These are phyloP conservation scores for Coelastrella sp. DNA, from an alignment of 139 green algal genomes.

Conservation along the genomic window DNA sequence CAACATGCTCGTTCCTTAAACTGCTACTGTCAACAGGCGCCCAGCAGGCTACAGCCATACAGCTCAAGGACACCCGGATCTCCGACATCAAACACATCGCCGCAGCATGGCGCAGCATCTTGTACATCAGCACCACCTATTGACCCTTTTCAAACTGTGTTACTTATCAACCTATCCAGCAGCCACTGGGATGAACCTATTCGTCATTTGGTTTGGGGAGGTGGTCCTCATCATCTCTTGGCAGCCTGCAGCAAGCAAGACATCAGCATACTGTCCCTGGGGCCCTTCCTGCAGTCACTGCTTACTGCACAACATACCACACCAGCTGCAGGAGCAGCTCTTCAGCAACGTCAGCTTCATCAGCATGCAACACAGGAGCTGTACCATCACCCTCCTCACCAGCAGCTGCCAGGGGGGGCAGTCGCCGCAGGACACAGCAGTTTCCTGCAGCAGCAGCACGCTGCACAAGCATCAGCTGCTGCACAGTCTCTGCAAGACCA, in stretches of 20 bases:
- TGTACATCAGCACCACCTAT: background rate
- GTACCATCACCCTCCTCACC: background rate
- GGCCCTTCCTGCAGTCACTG: conserved; percentile 42
- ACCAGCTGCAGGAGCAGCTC: conserved; percentile 9
- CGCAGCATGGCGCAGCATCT: too few relatives aligned
- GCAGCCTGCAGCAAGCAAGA: conserved; percentile 51
- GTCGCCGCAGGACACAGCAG: too few relatives aligned
- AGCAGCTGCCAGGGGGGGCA: background rate
- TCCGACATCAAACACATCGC: too few relatives aligned
- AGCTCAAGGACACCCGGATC: background rate
- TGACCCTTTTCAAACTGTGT: conserved; percentile 13
- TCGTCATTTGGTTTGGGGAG: conserved; percentile 54
- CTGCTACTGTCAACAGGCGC: too few relatives aligned
- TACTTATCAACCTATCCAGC: conserved; percentile 26
- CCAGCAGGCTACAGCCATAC: background rate
- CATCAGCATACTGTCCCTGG: conserved; percentile 60
- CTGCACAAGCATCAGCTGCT: too few relatives aligned
- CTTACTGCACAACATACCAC: background rate
- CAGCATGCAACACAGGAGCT: background rate
- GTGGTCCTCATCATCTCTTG: conserved; percentile 47
- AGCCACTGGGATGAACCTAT: conserved; percentile 49
- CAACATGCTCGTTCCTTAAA: too few relatives aligned
- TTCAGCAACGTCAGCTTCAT: background rate
- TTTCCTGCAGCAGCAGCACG: background rate
- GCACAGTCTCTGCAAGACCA: conserved; percentile 12